Evolutionary conservation across 495 filamentous ascomycete species (phyloP), one percentile per base, ranked within the genome.

Genomic region (Trichocladium uniseriatum): DNA sequence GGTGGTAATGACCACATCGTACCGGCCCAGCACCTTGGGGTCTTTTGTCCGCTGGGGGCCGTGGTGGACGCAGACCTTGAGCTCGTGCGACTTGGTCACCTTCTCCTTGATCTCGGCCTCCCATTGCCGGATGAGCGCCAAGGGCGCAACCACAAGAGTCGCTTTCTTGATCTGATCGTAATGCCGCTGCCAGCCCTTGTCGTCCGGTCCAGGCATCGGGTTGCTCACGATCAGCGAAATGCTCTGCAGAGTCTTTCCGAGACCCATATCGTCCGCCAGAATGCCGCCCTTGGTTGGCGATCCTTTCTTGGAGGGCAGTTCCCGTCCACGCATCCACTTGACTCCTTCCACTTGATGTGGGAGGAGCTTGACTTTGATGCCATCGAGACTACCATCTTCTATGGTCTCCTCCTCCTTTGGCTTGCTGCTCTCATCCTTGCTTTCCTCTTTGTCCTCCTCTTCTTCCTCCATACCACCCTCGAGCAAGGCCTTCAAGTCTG

Each of bases 91-190:
- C 29, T 71, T 62, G 31, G 76, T 69, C 13, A 95, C 81, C 61
- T 86, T 90, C 36, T 82, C 80, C 37, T 80, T 81, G 60, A 98
- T 86, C 63, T 98, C 92, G 2, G 80, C 72, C 64, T 98, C 92
- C 92, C 92, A 98, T 69, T 98, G 92, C 53, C 91, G 88, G 69
- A 98, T 96, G 21, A 98, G 76, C 16, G 91, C 90, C 22, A 98
- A 68, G 14, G 92, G 92, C n/a, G 91, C 92, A 46, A 98, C 84
- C 35, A 98, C 89, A 9, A 98, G 72, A 0, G 92, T 98, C 9
- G 80, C 79, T 56, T 83, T 87, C 58, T 81, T 84, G 35, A 91
- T 63, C 2, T 74, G 70, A 3, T 77, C 66, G 15, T 78, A 69
- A 18, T 87, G 69, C 52, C 83, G 81, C 45, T 76, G 69, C 60